Base-by-base conservation (phyloP, 352 stramenopile species). In the Phytophthora boehmeriae region DNA sequence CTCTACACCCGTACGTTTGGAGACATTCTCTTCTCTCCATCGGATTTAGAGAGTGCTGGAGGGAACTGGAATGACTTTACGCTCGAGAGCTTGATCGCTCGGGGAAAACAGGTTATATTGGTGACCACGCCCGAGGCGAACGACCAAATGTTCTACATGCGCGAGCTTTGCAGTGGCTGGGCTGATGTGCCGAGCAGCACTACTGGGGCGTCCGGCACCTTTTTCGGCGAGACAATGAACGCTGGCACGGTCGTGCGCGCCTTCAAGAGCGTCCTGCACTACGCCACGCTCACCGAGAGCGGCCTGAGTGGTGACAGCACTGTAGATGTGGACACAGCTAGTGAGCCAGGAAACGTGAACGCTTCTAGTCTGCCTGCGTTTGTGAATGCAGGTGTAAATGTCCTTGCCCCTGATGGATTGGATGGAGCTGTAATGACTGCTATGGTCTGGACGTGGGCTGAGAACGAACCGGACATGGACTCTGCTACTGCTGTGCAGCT, bases 361-460 rank as follows among this genome's bases (percentile, higher is more conserved):
- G 58, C 71, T 0, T 63, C 63, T 16, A 86, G 58, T 27, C n/a
- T 89, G 2, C 65, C 75, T 2, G 61, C 69, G 9, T 83, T 86
- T 34, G 66, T 85, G 45, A 71, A 75, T 20, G 75, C 76, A 0
- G 80, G 80, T n/a, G 76, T 85, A 28, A 90, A 90, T 50, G 63
- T 90, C 34, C 23, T 88, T 11, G 74, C 83, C 4, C 74, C 80
- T 2, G 83, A 92, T 48, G 63, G 64, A 25, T 43, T 92, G n/a
- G 80, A 89, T 23, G 80, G 78, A 8, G 42, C 58, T 8, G 46
- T 66, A 10, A 70, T 90, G 66, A 60, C 75, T 4, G 76, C 80
- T 0, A 73, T 88, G 73, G 59, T 92, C 13, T 92, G 83, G 83
- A 78, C 63, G 2, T 92, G 80, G 76, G 82, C 82, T 1, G 41